A percentile compares a stretch with the other conserved stretches of the same genome.
phyloP scores from a whole-genome alignment of 352 stramenopile species.

The Thalassiosira livingstoniorum region DNA sequence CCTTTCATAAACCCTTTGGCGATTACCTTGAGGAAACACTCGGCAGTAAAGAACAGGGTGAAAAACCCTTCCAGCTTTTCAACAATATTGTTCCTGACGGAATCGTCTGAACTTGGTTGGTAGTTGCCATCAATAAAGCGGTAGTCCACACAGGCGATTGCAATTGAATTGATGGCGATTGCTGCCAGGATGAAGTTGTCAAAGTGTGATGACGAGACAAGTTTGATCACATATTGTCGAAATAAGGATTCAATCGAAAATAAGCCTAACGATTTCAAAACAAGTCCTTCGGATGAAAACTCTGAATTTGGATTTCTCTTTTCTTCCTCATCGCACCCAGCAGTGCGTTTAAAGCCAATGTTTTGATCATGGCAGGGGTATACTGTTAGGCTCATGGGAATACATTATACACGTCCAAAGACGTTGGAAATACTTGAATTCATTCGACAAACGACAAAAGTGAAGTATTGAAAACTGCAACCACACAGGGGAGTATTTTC shows the following conservation, averaged over 20 bases:
- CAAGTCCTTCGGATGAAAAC: not conserved
- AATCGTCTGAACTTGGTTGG: slow-evolving; percentile 46
- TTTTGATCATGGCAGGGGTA: no score
- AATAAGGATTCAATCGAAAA: slow-evolving; percentile 20
- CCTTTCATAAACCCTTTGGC: slow-evolving; percentile 57
- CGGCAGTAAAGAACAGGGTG: slow-evolving; percentile 58
- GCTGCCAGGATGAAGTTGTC: slow-evolving; percentile 62
- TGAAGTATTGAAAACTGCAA: no score
- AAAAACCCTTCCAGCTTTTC: slow-evolving; percentile 62
- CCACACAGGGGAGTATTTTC: no score
- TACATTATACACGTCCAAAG: no score
- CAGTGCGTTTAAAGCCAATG: no score
- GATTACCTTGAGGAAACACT: slow-evolving; percentile 66
- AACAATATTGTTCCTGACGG: slow-evolving; percentile 51
- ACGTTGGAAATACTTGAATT: no score
- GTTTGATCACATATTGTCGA: slow-evolving; percentile 20
- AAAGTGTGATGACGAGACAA: slow-evolving; percentile 58
- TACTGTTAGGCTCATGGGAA: no score
- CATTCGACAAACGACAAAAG: no score
- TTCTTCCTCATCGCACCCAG: no score
- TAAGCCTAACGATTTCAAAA: not conserved
- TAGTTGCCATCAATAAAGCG: slow-evolving; percentile 53
- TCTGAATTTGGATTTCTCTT: no score
- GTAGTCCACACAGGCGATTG: slow-evolving; percentile 64
- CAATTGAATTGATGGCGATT: slow-evolving; percentile 63